phyloP scores from a whole-genome alignment of 1,284 basidiomycete species.

The Kwoniella shivajii region DNA sequence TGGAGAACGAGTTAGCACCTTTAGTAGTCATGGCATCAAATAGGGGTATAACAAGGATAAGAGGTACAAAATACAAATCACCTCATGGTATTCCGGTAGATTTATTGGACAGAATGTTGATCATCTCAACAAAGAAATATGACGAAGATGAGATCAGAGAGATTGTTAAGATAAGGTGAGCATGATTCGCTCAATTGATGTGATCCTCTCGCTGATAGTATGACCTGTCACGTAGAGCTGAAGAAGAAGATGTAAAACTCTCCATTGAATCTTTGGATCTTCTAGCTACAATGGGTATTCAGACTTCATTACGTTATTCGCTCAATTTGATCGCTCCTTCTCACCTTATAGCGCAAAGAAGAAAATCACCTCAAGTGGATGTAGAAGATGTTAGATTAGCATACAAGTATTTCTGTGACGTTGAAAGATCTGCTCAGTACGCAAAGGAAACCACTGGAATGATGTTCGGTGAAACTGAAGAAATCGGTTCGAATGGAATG shows the following conservation, averaged over 20 bases:
- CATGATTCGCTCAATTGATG: not conserved
- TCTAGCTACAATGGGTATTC: slow-evolving; percentile 78
- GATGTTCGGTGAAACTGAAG: slow-evolving; percentile 57
- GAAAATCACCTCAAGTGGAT: slow-evolving; percentile 74
- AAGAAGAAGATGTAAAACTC: slow-evolving; percentile 95
- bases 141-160: slow-evolving; percentile 78
- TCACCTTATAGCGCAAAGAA: slow-evolving; percentile 76
- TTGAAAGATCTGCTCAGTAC: slow-evolving; percentile 92
- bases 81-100: slow-evolving; percentile 96
- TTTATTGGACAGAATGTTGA: slow-evolving; percentile 89
- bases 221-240: slow-evolving; percentile 62
- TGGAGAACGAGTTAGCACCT: slow-evolving; percentile 90
- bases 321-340: slow-evolving; percentile 91
- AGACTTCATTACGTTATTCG: slow-evolving; percentile 86
- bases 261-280: slow-evolving; percentile 72
- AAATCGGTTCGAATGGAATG: slow-evolving; percentile 18
- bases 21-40: slow-evolving; percentile 99
- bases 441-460: slow-evolving; percentile 76
- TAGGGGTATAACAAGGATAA: slow-evolving; percentile 89
- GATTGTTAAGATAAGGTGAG: slow-evolving; percentile 85
- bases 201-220: not conserved
- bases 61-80: slow-evolving; percentile 90
- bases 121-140: slow-evolving; percentile 93
- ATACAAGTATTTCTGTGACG: slow-evolving; percentile 92
- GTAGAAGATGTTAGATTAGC: slow-evolving; percentile 80